phyloP scores from a whole-genome alignment of 352 stramenopile genomes.

The Phytopythium kandeliae region DNA sequence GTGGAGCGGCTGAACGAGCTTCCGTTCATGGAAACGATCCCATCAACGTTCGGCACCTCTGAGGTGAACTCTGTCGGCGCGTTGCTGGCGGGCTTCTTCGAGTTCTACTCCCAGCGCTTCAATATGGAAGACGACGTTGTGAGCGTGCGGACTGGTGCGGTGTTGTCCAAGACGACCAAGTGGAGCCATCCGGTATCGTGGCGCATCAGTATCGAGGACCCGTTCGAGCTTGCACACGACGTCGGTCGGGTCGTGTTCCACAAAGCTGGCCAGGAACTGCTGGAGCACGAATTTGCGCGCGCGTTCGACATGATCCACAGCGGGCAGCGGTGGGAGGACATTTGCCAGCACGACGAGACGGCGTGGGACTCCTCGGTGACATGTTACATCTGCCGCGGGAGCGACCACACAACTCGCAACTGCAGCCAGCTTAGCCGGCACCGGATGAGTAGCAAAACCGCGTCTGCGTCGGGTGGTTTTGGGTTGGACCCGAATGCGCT shows the following conservation, averaged over 20 bases:
- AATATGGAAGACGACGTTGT: slow-evolving; percentile 94
- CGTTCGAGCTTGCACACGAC: slow-evolving; percentile 80
- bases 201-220: slow-evolving; percentile 85
- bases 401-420: slow-evolving; percentile 47
- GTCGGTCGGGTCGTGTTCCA: slow-evolving; percentile 77
- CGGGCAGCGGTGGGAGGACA: slow-evolving; percentile 40
- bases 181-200: slow-evolving; percentile 62
- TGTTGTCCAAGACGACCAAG: slow-evolving; percentile 62
- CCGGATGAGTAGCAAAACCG: slow-evolving; percentile 1
- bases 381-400: slow-evolving; percentile 63
- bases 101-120: slow-evolving; percentile 95
- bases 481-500: slow-evolving; percentile 8
- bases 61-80: slow-evolving; percentile 85
- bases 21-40: slow-evolving; percentile 24
- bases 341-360: slow-evolving; percentile 44
- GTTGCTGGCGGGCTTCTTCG: slow-evolving; percentile 95
- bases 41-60: slow-evolving; percentile 51
- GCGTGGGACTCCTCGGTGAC: slow-evolving; percentile 39
- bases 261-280: slow-evolving; percentile 51
- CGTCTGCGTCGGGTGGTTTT: background rate
- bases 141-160: slow-evolving; percentile 78
- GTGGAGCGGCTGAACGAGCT: slow-evolving; percentile 71
- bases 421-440: slow-evolving; percentile 35
- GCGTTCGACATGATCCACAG: slow-evolving; percentile 43
- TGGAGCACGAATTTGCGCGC: slow-evolving; percentile 52